phyloP scores from a whole-genome alignment of 352 stramenopile genomes.

The Phytophthora hibernalis region DNA sequence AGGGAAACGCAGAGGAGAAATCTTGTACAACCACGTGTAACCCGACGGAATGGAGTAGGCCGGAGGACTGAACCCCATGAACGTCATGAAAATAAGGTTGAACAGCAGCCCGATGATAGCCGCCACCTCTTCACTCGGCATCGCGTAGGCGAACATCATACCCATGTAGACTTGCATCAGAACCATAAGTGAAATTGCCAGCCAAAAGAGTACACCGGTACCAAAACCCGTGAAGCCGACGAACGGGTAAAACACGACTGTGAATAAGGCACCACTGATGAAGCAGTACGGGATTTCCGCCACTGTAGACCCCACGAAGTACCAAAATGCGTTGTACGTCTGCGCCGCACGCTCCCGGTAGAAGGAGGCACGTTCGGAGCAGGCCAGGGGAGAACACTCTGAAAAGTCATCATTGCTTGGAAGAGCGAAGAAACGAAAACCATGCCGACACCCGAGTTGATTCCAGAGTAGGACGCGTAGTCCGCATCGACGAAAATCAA shows the following conservation, averaged over 20 bases:
- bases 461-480: constrained; percentile 40
- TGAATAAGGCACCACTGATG: constrained; percentile 32
- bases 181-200: constrained; percentile 33
- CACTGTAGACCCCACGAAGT: constrained; percentile 54
- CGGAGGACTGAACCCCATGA: constrained; percentile 42
- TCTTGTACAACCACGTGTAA: constrained; percentile 30
- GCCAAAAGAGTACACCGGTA: constrained; percentile 30
- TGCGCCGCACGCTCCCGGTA: constrained; percentile 83
- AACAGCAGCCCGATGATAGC: constrained; percentile 40
- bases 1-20: constrained; percentile 27
- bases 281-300: constrained; percentile 60
- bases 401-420: constrained; percentile 59
- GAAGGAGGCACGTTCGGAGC: constrained; percentile 78
- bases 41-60: constrained; percentile 28
- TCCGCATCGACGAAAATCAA: constrained; percentile 52
- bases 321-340: constrained; percentile 79
- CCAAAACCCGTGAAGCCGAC: constrained; percentile 36
- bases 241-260: constrained; percentile 40
- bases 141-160: constrained; percentile 34
- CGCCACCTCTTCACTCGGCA: constrained; percentile 39
- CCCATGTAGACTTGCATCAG: constrained; percentile 44
- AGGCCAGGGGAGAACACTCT: constrained; percentile 80
- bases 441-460: constrained; percentile 66
- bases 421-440: constrained; percentile 83
- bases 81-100: constrained; percentile 44